Base-by-base conservation (phyloP, 331 rosid species). In the Phaseolus coccineus region DNA sequence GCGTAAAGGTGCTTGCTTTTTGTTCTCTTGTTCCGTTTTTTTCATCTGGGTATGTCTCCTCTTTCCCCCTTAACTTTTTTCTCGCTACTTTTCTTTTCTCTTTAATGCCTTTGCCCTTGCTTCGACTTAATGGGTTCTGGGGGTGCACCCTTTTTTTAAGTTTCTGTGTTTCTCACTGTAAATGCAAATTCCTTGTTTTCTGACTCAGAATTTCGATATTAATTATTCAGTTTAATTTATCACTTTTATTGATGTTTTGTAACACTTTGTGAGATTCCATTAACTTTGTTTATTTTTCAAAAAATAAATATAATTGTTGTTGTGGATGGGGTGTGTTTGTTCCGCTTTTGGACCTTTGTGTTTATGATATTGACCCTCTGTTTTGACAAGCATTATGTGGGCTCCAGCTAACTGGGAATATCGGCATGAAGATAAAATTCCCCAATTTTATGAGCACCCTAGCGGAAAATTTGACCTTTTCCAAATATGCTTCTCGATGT, bases 1-100 rank as follows among this genome's bases (percentile, higher is more conserved):
- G 47, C 57, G 13, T 66, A 88, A 88, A 87, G 89, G 42, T 85
- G 50, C 2, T 86, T 76, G 42, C 81, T 67, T 89, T 87, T 89
- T 85, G 75, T 73, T 81, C 74, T 58, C 39, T 81, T 79, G 39
- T 75, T 61, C 37, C 33, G 42, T 64, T 65, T 42, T 61, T 31
- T 25, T 25, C 81, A 61, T 77, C 74, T 76, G 75, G 83, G 82
- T 76, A 82, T 74, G 39, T 79, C 63, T 42, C 79, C 44, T 52
- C 9, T 80, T 46, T 31, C 57, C 58, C 63, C 44, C 35, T 78
- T 22, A 25, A 39, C 65, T 63, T 24, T 77, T 37, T 89, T 85
- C 75, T 81, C 65, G 83, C 82, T 86, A 81, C 88, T 79, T 77
- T 77, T 80, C 71, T 84, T 57, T 39, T 22, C 59, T 66, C 25